These are phyloP conservation scores for Russula sp. DNA, from an alignment of 768 basidiomycete genomes.

Conservation along the genomic window DNA sequence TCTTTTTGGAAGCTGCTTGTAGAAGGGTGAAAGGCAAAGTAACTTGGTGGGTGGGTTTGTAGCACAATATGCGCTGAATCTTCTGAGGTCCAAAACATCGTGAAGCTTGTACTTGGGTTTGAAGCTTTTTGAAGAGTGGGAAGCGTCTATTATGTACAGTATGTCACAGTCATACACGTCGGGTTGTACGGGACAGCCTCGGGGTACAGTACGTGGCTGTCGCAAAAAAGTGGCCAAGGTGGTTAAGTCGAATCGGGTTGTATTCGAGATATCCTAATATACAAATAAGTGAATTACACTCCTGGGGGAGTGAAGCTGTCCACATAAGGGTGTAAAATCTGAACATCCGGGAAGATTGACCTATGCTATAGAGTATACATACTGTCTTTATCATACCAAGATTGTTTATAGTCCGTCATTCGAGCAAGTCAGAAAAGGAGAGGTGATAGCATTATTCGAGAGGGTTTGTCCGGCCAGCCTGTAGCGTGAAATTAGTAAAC, in stretches of 20 bases:
- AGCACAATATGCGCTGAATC: background rate
- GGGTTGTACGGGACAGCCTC: background rate
- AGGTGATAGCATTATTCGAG: constrained; percentile 39
- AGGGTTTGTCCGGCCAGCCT: constrained; percentile 77
- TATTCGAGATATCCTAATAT: constrained; percentile 5
- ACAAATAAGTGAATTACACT: constrained; percentile 15
- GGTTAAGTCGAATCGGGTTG: background rate
- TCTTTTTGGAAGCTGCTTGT: no score
- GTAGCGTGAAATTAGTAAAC: background rate
- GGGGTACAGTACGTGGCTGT: background rate
- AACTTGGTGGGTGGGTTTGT: no score
- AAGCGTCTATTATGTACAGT: background rate
- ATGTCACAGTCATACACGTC: background rate
- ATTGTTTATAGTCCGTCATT: background rate
- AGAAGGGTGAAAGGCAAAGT: no score
- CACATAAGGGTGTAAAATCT: constrained; percentile 9
- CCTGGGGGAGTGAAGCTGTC: background rate
- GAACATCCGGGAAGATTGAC: background rate
- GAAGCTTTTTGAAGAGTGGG: no score
- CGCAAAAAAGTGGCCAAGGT: background rate
- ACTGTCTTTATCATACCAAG: constrained; percentile 6
- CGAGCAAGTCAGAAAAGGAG: background rate
- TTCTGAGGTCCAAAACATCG: no score
- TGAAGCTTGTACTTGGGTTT: background rate
- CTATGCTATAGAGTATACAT: constrained; percentile 13